Evolutionary conservation across 495 filamentous ascomycete species (phyloP), one percentile per base, ranked within the genome.

Genomic region (Tuber umbilicatum): DNA sequence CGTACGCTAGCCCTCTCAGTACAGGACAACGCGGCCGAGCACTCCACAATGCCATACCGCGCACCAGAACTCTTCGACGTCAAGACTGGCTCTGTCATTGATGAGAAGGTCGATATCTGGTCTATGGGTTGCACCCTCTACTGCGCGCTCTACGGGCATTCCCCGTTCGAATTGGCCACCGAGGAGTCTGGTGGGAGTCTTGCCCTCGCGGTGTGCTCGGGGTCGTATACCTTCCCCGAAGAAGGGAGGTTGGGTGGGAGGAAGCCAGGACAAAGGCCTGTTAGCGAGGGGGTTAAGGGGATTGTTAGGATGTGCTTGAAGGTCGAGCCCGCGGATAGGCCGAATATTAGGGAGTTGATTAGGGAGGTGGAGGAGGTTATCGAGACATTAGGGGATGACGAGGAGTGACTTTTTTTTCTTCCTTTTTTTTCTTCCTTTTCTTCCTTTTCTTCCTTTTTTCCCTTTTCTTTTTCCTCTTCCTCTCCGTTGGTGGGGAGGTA

Each of bases 31-130:
- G 95, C 95, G 12, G 95, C 94, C 12, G 95, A 99, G 83, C 94
- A 97, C 85, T 93, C 90, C 76, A 99, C 95, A 21, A 97, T 99
- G 94, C 94, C 96, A 2, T 99, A 99, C 84, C 93, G 95, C 70
- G 95, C 95, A 2, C 95, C 95, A 0, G 95, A 99, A 84, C 90
- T 99, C 45, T 99, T 99, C 83, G 95, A 99, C 81, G 96, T 98
- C 73, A 97, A 97, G 83, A 97, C 94, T 5, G 94, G 93, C 47
- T 91, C 90, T 16, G 88, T 92, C 68, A 90, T 99, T 79, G 95
- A 99, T 82, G 97, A 95, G 27, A 98, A 97, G 83, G 95, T 97
- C 60, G 95, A 99, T 81, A 96, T 99, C 78, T 99, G 95, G 95
- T 97, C 93, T 4, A 86, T 99, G 35, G 95, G 95, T 40, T 97